These are phyloP conservation scores for Xanthoconium stramineum DNA, from an alignment of 768 basidiomycete species.

Conservation along the genomic window DNA sequence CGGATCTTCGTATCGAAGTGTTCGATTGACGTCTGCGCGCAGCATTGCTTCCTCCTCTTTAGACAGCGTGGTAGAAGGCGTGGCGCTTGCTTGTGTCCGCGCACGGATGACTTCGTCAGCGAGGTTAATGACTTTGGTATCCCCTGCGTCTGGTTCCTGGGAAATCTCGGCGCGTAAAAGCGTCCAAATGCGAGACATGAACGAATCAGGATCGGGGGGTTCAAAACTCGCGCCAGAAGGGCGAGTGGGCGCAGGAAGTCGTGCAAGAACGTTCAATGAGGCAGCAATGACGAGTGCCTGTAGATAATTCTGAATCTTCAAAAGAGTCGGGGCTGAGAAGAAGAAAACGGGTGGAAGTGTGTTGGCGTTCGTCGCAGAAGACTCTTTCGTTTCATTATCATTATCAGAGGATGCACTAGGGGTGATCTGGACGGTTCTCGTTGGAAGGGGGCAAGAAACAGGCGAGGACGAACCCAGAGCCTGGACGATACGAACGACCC, in stretches of 20 bases:
- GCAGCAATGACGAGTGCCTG: slow-evolving; percentile 70
- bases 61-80: slow-evolving; percentile 13
- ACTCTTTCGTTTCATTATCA: background rate
- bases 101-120: slow-evolving; percentile 71
- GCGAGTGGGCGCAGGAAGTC: slow-evolving; percentile 29
- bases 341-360: slow-evolving; percentile 64
- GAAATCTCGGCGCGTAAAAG: slow-evolving; percentile 58
- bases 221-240: slow-evolving; percentile 10
- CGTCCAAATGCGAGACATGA: slow-evolving; percentile 62
- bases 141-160: slow-evolving; percentile 27
- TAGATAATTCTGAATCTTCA: slow-evolving; percentile 63
- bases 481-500: slow-evolving; percentile 48
- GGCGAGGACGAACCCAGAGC: slow-evolving; percentile 46
- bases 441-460: slow-evolving; percentile 31
- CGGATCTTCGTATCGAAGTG: slow-evolving; percentile 58
- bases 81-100: slow-evolving; percentile 28
- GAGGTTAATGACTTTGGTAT: slow-evolving; percentile 62
- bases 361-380: slow-evolving; percentile 30
- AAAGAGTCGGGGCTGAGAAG: slow-evolving; percentile 50
- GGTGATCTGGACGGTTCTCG: slow-evolving; percentile 12
- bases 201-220: slow-evolving; percentile 29
- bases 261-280: slow-evolving; percentile 54
- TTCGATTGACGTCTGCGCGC: slow-evolving; percentile 61
- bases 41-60: slow-evolving; percentile 48
- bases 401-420: background rate